Evolutionary conservation across 2,329 filamentous ascomycete genomes (phyloP).

Genomic region (Paramyrothecium roridum): DNA sequence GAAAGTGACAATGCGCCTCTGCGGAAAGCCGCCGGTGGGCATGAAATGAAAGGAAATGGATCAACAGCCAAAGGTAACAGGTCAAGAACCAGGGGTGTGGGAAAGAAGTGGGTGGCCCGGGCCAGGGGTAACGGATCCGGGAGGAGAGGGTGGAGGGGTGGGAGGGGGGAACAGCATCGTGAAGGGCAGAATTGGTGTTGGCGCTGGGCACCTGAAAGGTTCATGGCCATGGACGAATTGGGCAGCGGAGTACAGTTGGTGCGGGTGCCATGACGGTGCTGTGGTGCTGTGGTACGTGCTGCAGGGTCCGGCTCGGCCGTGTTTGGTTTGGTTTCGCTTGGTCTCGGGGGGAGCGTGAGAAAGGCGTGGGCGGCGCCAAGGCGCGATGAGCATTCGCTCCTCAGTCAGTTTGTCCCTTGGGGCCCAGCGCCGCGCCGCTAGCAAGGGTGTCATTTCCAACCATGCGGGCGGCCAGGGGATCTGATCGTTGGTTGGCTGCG

Average conservation of each 20-base stretch:
- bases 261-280: background rate
- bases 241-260: background rate
- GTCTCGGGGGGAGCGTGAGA: no score
- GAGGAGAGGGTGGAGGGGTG: no score
- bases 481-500: no score
- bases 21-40: background rate
- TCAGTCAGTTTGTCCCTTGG: background rate
- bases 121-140: background rate
- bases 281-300: no score
- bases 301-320: background rate
- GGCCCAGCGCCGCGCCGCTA: background rate
- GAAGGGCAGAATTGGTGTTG: background rate
- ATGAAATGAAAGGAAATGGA: background rate
- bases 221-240: background rate
- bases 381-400: background rate
- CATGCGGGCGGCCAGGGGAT: background rate
- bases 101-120: background rate
- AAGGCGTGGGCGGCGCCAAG: background rate
- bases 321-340: no score
- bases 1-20: background rate
- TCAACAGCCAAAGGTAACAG: background rate
- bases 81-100: background rate
- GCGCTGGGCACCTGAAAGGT: no score
- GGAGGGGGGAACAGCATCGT: background rate
- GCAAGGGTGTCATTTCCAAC: background rate